Evolutionary conservation across 225 moss, liverwort and hornwort species (phyloP).

Genomic region (Bryoerythrophyllum caledonicum): DNA sequence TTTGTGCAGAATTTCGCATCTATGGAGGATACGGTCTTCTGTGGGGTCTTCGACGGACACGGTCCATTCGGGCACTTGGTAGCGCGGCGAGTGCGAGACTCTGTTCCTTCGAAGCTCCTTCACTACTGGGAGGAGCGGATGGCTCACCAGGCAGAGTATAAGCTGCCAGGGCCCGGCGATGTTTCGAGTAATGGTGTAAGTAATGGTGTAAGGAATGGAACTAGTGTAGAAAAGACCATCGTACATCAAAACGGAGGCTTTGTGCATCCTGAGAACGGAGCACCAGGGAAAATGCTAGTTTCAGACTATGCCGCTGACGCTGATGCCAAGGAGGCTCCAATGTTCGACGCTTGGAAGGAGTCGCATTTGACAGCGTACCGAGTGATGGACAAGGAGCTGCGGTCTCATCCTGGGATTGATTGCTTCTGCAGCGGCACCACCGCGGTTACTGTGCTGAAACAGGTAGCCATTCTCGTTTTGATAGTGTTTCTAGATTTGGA

Average conservation of each 20-base stretch:
- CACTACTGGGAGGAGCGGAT: constrained; percentile 49
- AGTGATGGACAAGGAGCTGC: constrained; percentile 60
- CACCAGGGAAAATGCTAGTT: not conserved
- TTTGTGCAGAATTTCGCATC: constrained; percentile 48
- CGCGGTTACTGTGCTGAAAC: constrained; percentile 55
- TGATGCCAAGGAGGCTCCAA: constrained; percentile 32
- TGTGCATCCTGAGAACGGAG: constrained; percentile 21
- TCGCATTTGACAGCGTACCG: constrained; percentile 52
- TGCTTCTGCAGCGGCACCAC: constrained; percentile 66
- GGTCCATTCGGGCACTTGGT: constrained; percentile 61
- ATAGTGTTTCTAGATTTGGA: not conserved
- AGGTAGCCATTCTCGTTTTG: constrained; percentile 25
- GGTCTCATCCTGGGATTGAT: constrained; percentile 61
- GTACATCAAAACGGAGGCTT: constrained; percentile 7
- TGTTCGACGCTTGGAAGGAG: constrained; percentile 55
- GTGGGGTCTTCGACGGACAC: constrained; percentile 60
- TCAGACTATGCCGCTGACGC: not conserved
- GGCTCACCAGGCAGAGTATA: constrained; percentile 18
- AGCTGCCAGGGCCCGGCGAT: not conserved
- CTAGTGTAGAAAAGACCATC: not conserved
- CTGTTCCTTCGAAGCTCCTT: constrained; percentile 52
- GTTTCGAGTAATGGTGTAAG: not conserved
- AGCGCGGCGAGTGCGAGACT: constrained; percentile 57
- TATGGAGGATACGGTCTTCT: constrained; percentile 60
- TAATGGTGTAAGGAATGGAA: constrained; percentile 20